Evolutionary conservation across 257 asterid species (phyloP), one percentile per base, ranked within the genome.

Genomic region (Solanum chiquidenum): DNA sequence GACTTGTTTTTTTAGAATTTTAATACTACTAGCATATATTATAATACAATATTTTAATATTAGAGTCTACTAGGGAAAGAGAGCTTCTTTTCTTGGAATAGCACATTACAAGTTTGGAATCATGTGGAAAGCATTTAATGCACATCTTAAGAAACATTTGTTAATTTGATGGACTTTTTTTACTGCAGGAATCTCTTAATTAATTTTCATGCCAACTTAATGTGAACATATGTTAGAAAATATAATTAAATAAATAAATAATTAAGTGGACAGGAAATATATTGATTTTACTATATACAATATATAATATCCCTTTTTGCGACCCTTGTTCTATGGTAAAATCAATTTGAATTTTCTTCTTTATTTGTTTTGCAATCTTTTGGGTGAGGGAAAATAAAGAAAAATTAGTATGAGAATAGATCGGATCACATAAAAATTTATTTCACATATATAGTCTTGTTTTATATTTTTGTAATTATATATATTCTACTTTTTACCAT

Each of bases 81-180:
- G 92, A 90, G 93, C 82, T 91, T 93, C 93, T 92, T 89, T 89
- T 87, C 95, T 93, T 84, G 96, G 96, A 94, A 93, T 86, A 87
- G 95, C 88, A 92, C 92, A 94, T 89, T 93, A 89, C 93, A 93
- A 93, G 97, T 90, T 95, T 93, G 96, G 94, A 95, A 96, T 93
- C 98, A 95, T 93, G 98, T 95, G 98, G 94, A 86, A 91, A 46
- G 95, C 98, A 95, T 93, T 96, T 90, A 96, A 96, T 96, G 98
- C 93, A 88, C 93, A 62, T 58, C 68, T 20, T 62, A 62, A 62
- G 31, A 62, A 62, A 62, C 71, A 55, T 55, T 49, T 49, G 8
- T 14, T 49, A 14, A 49, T 49, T 49, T 49, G 3, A 5, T 49
- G 7, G 21, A 46, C 55, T 13, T 46, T 46, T 46, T 46, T 46